phyloP scores from a whole-genome alignment of 345 rosid species.

The Populus pruinosa region DNA sequence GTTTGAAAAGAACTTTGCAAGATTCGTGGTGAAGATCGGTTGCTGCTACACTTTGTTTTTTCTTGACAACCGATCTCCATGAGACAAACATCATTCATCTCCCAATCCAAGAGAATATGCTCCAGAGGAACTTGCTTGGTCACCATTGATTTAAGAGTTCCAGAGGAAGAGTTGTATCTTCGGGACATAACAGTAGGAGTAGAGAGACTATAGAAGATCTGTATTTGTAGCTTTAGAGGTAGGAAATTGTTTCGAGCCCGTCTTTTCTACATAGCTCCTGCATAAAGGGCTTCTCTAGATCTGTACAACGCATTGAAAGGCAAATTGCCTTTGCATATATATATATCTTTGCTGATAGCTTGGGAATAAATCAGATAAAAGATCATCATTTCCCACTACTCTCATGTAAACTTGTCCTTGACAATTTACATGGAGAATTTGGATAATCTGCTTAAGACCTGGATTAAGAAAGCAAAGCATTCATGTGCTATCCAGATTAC shows the following conservation, averaged over 20 bases:
- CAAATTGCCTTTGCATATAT: not conserved
- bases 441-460: too few species aligned
- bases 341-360: not conserved
- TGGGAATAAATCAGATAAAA: not conserved
- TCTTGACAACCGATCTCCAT: too few species aligned
- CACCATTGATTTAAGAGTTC: constrained; percentile 36
- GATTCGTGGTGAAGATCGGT: too few species aligned
- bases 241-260: not conserved
- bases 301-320: not conserved
- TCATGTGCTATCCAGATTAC: too few species aligned
- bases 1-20: too few species aligned
- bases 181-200: constrained; percentile 41
- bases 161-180: constrained; percentile 43
- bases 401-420: not conserved
- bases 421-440: not conserved
- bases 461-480: too few species aligned
- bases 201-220: not conserved
- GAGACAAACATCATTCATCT: constrained; percentile 18
- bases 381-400: not conserved
- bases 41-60: too few species aligned
- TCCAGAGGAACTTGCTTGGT: constrained; percentile 30
- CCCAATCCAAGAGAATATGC: constrained; percentile 35
- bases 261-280: not conserved
- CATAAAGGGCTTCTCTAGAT: not conserved
- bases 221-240: not conserved